These are phyloP conservation scores for Camellia lanceoleosa DNA, from an alignment of 148 eudicot genomes.

Conservation along the genomic window DNA sequence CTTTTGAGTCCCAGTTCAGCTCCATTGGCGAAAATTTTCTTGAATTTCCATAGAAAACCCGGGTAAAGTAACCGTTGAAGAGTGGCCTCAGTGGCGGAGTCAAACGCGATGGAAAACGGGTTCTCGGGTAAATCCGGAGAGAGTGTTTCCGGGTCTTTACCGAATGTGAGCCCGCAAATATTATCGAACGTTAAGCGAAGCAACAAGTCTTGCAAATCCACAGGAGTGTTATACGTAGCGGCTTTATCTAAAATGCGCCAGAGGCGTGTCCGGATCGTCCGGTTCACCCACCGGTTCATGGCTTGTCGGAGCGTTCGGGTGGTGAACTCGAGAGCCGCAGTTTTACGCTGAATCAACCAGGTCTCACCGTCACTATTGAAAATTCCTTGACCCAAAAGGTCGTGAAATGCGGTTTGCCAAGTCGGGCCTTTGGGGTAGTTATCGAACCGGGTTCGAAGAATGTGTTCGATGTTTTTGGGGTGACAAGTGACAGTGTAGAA, in stretches of 20 bases:
- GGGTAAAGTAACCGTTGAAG: conserved; percentile 65
- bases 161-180: conserved; percentile 86
- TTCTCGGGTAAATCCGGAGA: conserved; percentile 62
- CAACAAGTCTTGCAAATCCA: conserved; percentile 66
- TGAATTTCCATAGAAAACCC: conserved; percentile 56
- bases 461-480: conserved; percentile 76
- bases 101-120: conserved; percentile 66
- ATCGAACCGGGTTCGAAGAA: conserved; percentile 74
- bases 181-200: conserved; percentile 74
- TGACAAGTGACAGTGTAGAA: conserved; percentile 81
- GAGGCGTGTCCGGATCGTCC: conserved; percentile 63
- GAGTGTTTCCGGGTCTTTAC: conserved; percentile 77
- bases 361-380: conserved; percentile 83
- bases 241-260: conserved; percentile 67
- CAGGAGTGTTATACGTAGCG: conserved; percentile 26
- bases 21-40: conserved; percentile 52
- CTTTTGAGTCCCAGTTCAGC: conserved; percentile 42
- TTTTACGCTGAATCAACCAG: conserved; percentile 81
- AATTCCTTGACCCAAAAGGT: conserved; percentile 78
- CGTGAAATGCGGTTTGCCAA: conserved; percentile 82
- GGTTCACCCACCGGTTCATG: conserved; percentile 88
- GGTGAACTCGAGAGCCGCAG: conserved; percentile 87
- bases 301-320: conserved; percentile 80
- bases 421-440: conserved; percentile 87
- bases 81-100: conserved; percentile 73